Evolutionary conservation across 345 rosid genomes (phyloP), one percentile per base, ranked within the genome.

Genomic region (Linum lewisii): DNA sequence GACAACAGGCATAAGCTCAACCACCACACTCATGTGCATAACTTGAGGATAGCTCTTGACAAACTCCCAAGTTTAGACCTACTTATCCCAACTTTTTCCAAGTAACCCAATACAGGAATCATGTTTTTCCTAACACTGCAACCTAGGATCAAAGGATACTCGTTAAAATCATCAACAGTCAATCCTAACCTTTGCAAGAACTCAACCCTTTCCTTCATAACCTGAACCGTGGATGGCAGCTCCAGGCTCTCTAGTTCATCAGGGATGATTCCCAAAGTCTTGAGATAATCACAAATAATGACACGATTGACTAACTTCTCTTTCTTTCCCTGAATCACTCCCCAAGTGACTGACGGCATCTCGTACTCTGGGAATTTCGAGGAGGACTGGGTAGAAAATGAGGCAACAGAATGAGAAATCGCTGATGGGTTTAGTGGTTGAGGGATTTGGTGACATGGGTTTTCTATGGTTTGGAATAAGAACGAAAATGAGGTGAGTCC

Each of bases 321-420:
- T 59, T 82, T 92, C 61, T 75, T 90, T 18, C 98, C 95, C 72
- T 86, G 97, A 22, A 92, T 76, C 10, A 86, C 89, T 29, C 91
- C 95, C 96, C 97, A 92, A 23, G 97, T 86, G 66, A 92, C 98
- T 2, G 96, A 78, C 26, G 98, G 98, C 96, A 88, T 88, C 70
- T 88, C 87, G 69, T 92, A 88, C 29, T 88, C 97, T 2, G 90
- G 85, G 69, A 78, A 88, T 72, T 88, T 88, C 7, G 83, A 75
- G 52, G 94, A 75, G 52, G 94, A 70, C 50, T 75, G 80, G 34
- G 82, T 81, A 61, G 92, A 84, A 67, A 80, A 79, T 32, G 64
- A 72, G 34, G 74, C 62, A 54, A 21, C 18, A n/a, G 49, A 49
- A 22, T 8, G 24, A 14, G 49, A 54, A 55, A 54, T 63, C 66